A percentile compares a stretch with the other conserved stretches of the same genome.
phyloP scores from a whole-genome alignment of 1,139 yeast genomes.

The Insectozyma bohioensis region DNA sequence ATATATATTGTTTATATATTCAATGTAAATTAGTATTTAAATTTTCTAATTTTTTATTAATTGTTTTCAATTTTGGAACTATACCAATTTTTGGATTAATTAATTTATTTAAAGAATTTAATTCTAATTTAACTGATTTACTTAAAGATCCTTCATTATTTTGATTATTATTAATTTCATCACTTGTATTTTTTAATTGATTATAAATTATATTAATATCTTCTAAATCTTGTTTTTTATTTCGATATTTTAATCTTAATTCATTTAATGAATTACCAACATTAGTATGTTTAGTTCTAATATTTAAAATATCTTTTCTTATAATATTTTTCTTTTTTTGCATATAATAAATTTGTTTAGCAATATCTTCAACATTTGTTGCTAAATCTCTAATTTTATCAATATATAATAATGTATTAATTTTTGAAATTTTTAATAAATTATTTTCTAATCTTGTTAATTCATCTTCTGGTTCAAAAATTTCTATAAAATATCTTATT shows the following conservation, averaged over 20 bases:
- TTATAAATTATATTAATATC: conserved; percentile 19
- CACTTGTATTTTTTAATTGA: conserved; percentile 9
- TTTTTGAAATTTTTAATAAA: conserved; percentile 32
- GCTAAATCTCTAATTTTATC: conserved; percentile 36
- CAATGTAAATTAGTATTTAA: no score
- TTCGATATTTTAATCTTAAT: conserved; percentile 31
- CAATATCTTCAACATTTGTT: conserved; percentile 41
- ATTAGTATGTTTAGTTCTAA: conserved; percentile 35
- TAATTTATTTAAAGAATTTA: conserved; percentile 21
- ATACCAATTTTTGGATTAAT: conserved; percentile 44
- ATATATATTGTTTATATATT: no score
- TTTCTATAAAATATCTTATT: conserved; percentile 29
- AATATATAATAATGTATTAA: conserved; percentile 30
- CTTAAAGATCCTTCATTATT: conserved; percentile 7
- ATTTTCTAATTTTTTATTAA: conserved; percentile 32
- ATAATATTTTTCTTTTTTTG: conserved; percentile 42
- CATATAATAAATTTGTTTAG: conserved; percentile 33
- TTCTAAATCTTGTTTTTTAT: conserved; percentile 24
- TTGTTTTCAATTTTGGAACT: conserved; percentile 28
- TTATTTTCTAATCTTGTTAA: conserved; percentile 20
- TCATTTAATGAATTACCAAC: conserved; percentile 42
- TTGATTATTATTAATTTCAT: conserved; percentile 3
- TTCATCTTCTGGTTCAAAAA: conserved; percentile 28
- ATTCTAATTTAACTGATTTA: conserved; percentile 14
- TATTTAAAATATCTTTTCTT: conserved; percentile 38